phyloP scores from a whole-genome alignment of 352 stramenopile species.

The Globisporangium okanoganense region DNA sequence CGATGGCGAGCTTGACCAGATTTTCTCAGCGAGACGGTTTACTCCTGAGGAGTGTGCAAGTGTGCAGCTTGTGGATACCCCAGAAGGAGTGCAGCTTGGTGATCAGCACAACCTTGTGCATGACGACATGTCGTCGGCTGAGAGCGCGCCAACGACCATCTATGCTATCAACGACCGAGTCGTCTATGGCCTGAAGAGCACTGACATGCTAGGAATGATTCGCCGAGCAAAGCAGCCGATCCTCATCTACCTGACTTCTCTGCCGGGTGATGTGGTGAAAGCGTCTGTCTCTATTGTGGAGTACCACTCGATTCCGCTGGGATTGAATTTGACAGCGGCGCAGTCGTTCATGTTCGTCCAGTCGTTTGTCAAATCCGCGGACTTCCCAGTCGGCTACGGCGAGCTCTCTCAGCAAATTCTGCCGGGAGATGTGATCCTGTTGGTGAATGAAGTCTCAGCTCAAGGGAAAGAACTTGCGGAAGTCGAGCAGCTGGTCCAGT shows the following conservation, averaged over 20 bases:
- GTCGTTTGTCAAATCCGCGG: constrained; percentile 25
- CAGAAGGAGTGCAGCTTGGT: constrained; percentile 15
- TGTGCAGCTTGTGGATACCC: constrained; percentile 10
- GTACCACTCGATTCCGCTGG: constrained; percentile 34
- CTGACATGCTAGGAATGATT: constrained; percentile 35
- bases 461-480: constrained; percentile 32
- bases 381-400: constrained; percentile 35
- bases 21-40: constrained; percentile 8
- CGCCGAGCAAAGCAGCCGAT: constrained; percentile 28
- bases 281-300: constrained; percentile 68
- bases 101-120: background rate
- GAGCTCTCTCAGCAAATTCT: constrained; percentile 62
- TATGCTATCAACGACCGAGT: constrained; percentile 58
- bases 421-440: constrained; percentile 60
- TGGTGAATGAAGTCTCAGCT: constrained; percentile 33
- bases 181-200: constrained; percentile 37
- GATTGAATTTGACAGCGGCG: constrained; percentile 30
- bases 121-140: background rate
- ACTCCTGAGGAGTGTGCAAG: constrained; percentile 12
- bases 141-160: constrained; percentile 14
- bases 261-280: constrained; percentile 47
- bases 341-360: constrained; percentile 46
- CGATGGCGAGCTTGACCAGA: constrained; percentile 2
- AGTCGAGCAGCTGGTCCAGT: constrained; percentile 29
- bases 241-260: constrained; percentile 37